Evolutionary conservation across 371 early-diverging fungal genomes (phyloP).

Genomic region (Mortierella sp.): DNA sequence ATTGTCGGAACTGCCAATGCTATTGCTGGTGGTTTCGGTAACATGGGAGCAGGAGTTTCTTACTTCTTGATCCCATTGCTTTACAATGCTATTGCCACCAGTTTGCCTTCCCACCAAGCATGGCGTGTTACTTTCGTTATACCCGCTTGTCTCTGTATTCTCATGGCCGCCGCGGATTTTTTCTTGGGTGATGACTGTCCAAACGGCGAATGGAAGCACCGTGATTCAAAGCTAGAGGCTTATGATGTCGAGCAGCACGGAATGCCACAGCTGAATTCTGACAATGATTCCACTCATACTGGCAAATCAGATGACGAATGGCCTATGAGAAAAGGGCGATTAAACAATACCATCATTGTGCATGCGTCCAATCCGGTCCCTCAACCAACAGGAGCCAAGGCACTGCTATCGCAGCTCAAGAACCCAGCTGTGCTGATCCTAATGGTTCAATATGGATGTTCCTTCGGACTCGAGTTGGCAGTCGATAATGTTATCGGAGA

Average conservation of each 20-base stretch:
- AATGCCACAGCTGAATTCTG: conserved; percentile 10
- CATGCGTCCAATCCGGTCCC: not conserved
- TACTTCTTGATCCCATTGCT: conserved; percentile 69
- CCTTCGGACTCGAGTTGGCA: conserved; percentile 75
- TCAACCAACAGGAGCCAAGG: conserved; percentile 17
- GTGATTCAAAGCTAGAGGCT: not conserved
- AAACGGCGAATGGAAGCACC: conserved; percentile 54
- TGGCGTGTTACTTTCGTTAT: conserved; percentile 63
- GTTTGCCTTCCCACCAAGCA: conserved; percentile 38
- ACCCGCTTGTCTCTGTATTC: conserved; percentile 61
- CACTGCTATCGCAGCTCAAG: conserved; percentile 28
- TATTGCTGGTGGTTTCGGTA: conserved; percentile 74
- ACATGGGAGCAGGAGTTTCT: conserved; percentile 75
- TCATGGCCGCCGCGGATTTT: conserved; percentile 56
- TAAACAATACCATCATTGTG: not conserved
- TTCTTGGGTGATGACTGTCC: conserved; percentile 63
- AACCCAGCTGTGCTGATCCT: conserved; percentile 62
- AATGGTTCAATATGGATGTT: conserved; percentile 68
- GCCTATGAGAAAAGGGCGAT: conserved; percentile 5
- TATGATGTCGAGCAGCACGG: conserved; percentile 33
- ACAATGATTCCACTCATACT: conserved; percentile 15
- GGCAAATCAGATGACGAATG: conserved; percentile 10
- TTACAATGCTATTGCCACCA: conserved; percentile 54
- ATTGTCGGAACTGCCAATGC: conserved; percentile 77
- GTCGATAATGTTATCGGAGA: conserved; percentile 68